Evolutionary conservation across 768 basidiomycete species (phyloP).

Genomic region (Rhizopogon salebrosus): DNA sequence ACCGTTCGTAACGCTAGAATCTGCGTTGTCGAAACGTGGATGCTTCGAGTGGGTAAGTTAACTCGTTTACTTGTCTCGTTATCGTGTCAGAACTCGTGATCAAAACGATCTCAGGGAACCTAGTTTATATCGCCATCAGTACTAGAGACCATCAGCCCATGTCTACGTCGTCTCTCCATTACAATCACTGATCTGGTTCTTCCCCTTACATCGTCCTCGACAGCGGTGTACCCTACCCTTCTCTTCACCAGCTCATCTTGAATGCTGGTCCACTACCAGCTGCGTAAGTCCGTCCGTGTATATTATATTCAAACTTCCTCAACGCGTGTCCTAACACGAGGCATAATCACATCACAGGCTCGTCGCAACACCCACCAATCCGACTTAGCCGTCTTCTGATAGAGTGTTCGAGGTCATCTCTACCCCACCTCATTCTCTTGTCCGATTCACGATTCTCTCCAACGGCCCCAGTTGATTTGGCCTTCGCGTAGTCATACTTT

Average conservation of each 20-base stretch:
- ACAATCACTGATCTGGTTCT: background rate
- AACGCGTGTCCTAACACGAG: slow-evolving; percentile 55
- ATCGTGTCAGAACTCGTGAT: slow-evolving; percentile 8
- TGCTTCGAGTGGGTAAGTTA: background rate
- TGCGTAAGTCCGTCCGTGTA: slow-evolving; percentile 13
- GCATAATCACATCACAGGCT: slow-evolving; percentile 39
- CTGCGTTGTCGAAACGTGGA: background rate
- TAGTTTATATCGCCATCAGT: slow-evolving; percentile 4
- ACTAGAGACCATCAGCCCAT: slow-evolving; percentile 9
- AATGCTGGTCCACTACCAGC: slow-evolving; percentile 10
- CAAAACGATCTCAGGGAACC: slow-evolving; percentile 9
- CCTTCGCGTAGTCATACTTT: background rate
- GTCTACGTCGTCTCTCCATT: background rate
- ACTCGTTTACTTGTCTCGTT: background rate
- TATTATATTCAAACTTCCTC: slow-evolving; percentile 19
- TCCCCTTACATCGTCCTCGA: background rate
- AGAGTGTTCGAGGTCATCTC: slow-evolving; percentile 14
- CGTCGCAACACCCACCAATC: slow-evolving; percentile 16
- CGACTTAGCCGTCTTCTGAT: slow-evolving; percentile 7
- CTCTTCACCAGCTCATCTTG: slow-evolving; percentile 4
- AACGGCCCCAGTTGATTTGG: background rate
- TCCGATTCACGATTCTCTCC: slow-evolving; percentile 6
- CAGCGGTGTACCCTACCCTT: background rate
- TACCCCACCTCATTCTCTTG: slow-evolving; percentile 8
- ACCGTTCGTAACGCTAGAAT: background rate